Evolutionary conservation across 2,329 filamentous ascomycete species (phyloP).

Genomic region (Tetracladium maxilliforme): DNA sequence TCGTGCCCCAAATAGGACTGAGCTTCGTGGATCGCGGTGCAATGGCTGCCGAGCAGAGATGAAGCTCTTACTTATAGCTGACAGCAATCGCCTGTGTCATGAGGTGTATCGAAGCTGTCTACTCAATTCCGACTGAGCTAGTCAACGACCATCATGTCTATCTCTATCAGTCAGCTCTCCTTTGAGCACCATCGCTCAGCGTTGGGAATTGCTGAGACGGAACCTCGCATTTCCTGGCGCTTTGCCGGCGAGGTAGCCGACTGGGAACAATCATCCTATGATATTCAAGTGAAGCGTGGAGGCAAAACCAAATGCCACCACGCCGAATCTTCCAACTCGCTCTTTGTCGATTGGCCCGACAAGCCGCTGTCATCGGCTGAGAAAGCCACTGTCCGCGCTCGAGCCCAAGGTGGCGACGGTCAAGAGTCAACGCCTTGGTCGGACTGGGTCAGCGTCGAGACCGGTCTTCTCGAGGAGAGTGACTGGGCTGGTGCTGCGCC

Average conservation of each 20-base stretch:
- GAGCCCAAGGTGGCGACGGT: constrained; percentile 5
- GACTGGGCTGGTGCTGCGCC: constrained; percentile 4
- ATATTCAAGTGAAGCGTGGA: constrained; percentile 21
- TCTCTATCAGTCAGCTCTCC: too few species aligned
- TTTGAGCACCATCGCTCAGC: too few species aligned
- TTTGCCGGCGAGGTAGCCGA: constrained; percentile 21
- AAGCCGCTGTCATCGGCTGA: constrained; percentile 13
- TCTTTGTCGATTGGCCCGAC: constrained; percentile 28
- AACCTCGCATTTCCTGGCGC: constrained; percentile 30
- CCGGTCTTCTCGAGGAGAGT: not conserved
- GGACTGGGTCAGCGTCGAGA: constrained; percentile 1
- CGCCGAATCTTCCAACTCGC: constrained; percentile 12
- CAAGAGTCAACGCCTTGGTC: constrained; percentile 1
- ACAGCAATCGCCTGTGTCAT: too few species aligned
- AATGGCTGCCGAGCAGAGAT: too few species aligned
- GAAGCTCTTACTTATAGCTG: too few species aligned
- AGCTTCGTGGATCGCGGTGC: too few species aligned
- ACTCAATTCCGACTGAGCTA: too few species aligned
- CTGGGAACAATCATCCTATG: constrained; percentile 28
- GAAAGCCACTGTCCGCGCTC: constrained; percentile 12
- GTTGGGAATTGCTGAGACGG: constrained; percentile 26
- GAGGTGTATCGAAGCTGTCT: too few species aligned
- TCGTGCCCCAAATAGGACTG: too few species aligned
- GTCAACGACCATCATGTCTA: too few species aligned
- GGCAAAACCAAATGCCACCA: too few species aligned